Base-by-base conservation (phyloP, 1,284 basidiomycete genomes). In the Malassezia furfur region DNA sequence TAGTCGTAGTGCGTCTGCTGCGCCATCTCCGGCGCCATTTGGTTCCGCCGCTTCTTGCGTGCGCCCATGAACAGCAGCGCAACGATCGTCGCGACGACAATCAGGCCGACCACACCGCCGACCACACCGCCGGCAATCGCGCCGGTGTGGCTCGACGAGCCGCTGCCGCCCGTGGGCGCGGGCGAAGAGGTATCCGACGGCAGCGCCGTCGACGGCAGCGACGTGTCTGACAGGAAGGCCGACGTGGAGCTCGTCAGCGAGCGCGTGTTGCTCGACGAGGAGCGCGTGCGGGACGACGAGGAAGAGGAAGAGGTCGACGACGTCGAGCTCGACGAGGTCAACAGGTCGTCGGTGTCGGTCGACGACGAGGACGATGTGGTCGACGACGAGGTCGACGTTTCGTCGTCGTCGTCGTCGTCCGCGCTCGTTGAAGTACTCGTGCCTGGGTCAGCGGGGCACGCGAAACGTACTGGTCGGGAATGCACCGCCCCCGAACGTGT, bases 51-150 rank as follows among this genome's bases (percentile, higher is more conserved):
- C 28, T 36, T 39, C n/a, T 37, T 43, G 22, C 54, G 55, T 3
- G 28, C 11, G 15, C 9, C 30, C 28, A 46, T 41, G 14, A 48
- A 48, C 3, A 45, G 28, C 15, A 50, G 19, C 2, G 39, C 38
- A 8, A 35, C 11, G 5, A 52, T 19, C 9, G 43, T 39, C 7
- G 21, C 39, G 3, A 57, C 38, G 2, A 30, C 31, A 9, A 52
- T 14, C 3, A 30, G 9, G 25, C 55, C 55, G 7, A 41, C 55
- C 5, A 57, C 55, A 46, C 55, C 55, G 32, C 55, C 55, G 4
- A 57, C 55, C 3, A 57, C 55, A 39, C 55, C 55, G 32, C 55
- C 55, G 14, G 36, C 55, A 52, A 57, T 57, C 38, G 48, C 48
- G 15, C 55, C 55, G 1, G 55, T 47, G 39, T 56, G 32, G 10